A percentile compares a stretch with the other conserved stretches of the same genome.
Evolutionary conservation across 495 filamentous ascomycete genomes (phyloP).

Genomic region (Penicillium nucicola): DNA sequence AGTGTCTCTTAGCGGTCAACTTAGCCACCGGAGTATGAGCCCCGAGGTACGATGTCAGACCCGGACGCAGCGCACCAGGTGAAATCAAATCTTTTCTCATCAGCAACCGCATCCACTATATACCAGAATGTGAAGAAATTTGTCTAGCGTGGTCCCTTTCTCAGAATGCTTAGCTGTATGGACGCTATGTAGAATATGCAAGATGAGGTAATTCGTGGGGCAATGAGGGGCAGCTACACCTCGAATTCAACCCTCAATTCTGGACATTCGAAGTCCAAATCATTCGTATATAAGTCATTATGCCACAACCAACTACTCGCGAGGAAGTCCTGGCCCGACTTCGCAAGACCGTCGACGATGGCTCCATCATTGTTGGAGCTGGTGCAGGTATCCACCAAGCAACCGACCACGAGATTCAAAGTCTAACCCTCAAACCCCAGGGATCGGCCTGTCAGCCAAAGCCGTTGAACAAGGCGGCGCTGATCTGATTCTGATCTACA

Average conservation of each 20-base stretch:
- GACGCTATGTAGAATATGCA: too few relatives aligned
- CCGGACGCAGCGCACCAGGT: too few relatives aligned
- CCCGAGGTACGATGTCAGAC: too few relatives aligned
- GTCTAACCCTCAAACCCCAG: constrained; percentile 19
- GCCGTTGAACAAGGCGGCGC: constrained; percentile 63
- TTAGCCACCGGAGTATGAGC: too few relatives aligned
- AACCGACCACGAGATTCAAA: neutral
- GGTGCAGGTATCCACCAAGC: constrained; percentile 50
- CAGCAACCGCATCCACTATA: too few relatives aligned
- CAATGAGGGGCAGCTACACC: constrained; percentile 7
- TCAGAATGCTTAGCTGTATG: too few relatives aligned
- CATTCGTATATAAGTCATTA: neutral
- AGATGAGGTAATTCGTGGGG: constrained; percentile 16
- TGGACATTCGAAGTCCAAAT: neutral
- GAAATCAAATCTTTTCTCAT: too few relatives aligned
- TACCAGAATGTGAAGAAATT: too few relatives aligned
- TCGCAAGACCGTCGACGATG: constrained; percentile 46
- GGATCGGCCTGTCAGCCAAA: constrained; percentile 69
- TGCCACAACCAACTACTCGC: constrained; percentile 45
- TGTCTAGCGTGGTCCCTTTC: too few relatives aligned
- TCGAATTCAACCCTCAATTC: neutral
- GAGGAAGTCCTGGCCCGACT: constrained; percentile 55
- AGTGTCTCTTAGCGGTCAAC: constrained; percentile 1
- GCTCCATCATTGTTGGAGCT: constrained; percentile 60
- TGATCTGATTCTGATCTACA: constrained; percentile 71